These are phyloP conservation scores for Aspergillus ellipticus DNA, from an alignment of 495 filamentous ascomycete species.

Conservation along the genomic window DNA sequence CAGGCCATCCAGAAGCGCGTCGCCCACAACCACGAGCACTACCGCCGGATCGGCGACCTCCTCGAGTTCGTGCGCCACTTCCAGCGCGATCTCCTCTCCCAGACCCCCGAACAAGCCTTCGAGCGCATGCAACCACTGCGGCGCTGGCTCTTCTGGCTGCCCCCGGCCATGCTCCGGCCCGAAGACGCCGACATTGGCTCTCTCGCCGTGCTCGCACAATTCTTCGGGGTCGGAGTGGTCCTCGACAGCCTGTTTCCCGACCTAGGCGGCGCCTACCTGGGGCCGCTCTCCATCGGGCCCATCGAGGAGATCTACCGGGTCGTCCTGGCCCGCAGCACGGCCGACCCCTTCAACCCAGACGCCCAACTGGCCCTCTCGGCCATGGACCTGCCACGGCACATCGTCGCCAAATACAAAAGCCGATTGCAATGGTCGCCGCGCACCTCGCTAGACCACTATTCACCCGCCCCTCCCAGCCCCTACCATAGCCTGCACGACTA, in stretches of 20 bases:
- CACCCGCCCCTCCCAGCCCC: constrained; percentile 36
- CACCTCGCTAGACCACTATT: constrained; percentile 36
- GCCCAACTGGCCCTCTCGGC: constrained; percentile 30
- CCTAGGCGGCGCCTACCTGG: constrained; percentile 82
- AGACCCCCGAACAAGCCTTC: constrained; percentile 77
- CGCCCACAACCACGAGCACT: constrained; percentile 67
- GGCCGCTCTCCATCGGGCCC: constrained; percentile 67
- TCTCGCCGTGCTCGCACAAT: constrained; percentile 71
- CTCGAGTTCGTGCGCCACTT: constrained; percentile 77
- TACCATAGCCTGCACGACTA: constrained; percentile 36
- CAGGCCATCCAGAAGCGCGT: constrained; percentile 68
- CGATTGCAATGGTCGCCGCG: constrained; percentile 39
- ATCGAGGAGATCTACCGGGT: constrained; percentile 74
- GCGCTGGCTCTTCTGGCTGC: constrained; percentile 94
- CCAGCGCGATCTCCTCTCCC: constrained; percentile 66
- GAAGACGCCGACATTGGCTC: constrained; percentile 39
- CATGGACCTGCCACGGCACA: constrained; percentile 40
- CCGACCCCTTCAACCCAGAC: constrained; percentile 35
- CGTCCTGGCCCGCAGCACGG: constrained; percentile 29
- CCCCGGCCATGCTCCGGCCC: constrained; percentile 64
- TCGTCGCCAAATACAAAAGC: constrained; percentile 33
- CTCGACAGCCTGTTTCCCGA: constrained; percentile 91
- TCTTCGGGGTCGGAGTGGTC: constrained; percentile 81
- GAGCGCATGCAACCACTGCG: constrained; percentile 80
- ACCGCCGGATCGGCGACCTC: constrained; percentile 71